phyloP scores from a whole-genome alignment of 306 rosid genomes.

The Cicer cuneatum region DNA sequence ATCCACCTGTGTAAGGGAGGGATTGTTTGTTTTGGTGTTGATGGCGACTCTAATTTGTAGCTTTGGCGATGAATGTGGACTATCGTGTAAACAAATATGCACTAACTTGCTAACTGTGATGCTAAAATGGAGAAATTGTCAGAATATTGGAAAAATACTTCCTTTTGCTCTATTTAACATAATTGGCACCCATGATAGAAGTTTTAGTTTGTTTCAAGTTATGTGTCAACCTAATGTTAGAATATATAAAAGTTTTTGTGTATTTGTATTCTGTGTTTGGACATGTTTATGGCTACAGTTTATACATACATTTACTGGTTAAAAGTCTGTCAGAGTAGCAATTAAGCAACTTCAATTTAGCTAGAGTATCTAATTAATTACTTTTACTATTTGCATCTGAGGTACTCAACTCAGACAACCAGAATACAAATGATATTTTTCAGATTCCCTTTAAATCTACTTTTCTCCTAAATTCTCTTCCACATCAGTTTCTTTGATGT shows the following conservation, averaged over 20 bases:
- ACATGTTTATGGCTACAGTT: not conserved
- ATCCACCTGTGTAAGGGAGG: not conserved
- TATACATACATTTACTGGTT: not conserved
- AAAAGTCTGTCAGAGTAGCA: not conserved
- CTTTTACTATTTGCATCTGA: not conserved
- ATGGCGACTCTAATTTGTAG: not conserved
- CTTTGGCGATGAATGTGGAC: not conserved
- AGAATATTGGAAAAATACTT: not conserved
- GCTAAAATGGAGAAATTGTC: not conserved
- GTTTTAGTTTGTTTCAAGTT: not conserved
- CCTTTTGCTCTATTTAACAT: not conserved
- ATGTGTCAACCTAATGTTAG: not conserved
- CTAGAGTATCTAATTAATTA: not conserved
- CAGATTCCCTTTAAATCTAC: too few species aligned
- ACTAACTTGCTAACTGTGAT: conserved; percentile 7
- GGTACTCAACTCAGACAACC: not conserved
- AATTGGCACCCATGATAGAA: not conserved
- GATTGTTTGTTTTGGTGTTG: not conserved
- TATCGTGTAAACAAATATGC: not conserved
- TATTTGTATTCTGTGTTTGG: not conserved
- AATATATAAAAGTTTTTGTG: not conserved
- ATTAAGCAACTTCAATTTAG: not conserved
- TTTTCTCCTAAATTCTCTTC: not conserved
- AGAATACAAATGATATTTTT: too few species aligned
- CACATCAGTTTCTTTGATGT: not conserved